These are phyloP conservation scores for Trichoderma asperellum DNA, from an alignment of 2,329 filamentous ascomycete species.

Conservation along the genomic window DNA sequence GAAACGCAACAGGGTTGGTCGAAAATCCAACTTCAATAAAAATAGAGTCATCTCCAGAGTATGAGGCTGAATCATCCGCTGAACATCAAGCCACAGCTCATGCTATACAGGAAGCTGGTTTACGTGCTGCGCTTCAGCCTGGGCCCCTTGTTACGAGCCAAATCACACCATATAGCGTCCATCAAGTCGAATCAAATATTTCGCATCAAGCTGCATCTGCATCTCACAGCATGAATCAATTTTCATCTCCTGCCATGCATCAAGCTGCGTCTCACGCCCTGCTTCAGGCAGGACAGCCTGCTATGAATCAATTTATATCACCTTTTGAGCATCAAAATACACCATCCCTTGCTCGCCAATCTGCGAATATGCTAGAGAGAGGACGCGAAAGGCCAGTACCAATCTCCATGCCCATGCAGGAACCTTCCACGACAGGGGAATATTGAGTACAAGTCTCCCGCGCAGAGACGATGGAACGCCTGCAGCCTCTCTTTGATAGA, in stretches of 20 bases:
- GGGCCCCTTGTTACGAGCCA: no score
- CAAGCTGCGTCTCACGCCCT: no score
- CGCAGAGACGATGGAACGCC: background rate
- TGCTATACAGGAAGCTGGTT: background rate
- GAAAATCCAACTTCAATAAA: no score
- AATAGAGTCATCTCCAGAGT: background rate
- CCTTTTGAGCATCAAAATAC: background rate
- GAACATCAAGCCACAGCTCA: background rate
- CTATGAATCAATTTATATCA: background rate
- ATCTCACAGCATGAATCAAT: no score
- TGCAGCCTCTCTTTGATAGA: background rate
- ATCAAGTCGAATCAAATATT: no score
- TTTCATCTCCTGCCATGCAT: no score
- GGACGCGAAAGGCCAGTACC: background rate
- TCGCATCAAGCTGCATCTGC: no score
- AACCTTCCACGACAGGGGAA: background rate
- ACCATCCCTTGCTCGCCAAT: background rate
- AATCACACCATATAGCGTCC: no score
- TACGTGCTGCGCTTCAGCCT: background rate
- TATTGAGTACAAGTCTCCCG: background rate
- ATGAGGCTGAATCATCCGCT: background rate
- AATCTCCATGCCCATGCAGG: rapidly evolving
- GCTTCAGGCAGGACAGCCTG: no score
- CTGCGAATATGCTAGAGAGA: background rate
- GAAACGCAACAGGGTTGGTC: no score